Base-by-base conservation (phyloP, 164 flowering plant genomes). In the Euptelea pleiosperma region DNA sequence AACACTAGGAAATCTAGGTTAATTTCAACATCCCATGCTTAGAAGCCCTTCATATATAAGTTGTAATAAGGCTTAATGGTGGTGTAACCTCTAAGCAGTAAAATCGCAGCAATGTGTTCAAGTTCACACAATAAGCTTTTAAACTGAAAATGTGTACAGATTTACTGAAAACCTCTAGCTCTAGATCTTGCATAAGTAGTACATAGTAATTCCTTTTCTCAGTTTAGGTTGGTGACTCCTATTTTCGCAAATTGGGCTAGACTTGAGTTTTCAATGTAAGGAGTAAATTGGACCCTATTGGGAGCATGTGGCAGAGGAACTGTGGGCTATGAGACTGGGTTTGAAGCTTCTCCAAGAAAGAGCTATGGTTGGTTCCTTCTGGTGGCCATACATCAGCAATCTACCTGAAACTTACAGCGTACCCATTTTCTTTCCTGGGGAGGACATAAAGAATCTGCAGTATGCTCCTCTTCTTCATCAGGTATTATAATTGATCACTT, bases 301-400 rank as follows among this genome's bases (percentile, higher is more conserved):
- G 77, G 79, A 84, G 87, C 79, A 76, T 89, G 83, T 89, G 91
- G 73, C 96, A 93, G 99, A 84, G 81, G 97, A 93, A 75, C 84
- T 93, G 21, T 90, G 99, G 99, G 87, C 97, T 43, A 83, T 93
- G 91, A 85, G 72, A 64, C 64, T 90, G 79, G 97, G 92, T 34
- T 66, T 93, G 76, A 90, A 74, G 79, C 96, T 93, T 74, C 87
- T 93, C 35, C 83, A 71, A 67, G 99, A 90, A 78, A 82, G 96
- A 77, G 90, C 99, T 52, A 77, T 47, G 31, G 69, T 70, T 37
- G 92, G 80, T 55, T 90, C 97, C 51, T 90, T 84, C 69, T 93
- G 97, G 99, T 90, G 99, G 97, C 94, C 96, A 40, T 93, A 93
- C 76, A 86, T 93, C 79, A 81, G 97, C 84, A 93, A 90, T 66